Evolutionary conservation across 371 early-diverging fungal genomes (phyloP).

Genomic region (Neoconidiobolus thromboides): DNA sequence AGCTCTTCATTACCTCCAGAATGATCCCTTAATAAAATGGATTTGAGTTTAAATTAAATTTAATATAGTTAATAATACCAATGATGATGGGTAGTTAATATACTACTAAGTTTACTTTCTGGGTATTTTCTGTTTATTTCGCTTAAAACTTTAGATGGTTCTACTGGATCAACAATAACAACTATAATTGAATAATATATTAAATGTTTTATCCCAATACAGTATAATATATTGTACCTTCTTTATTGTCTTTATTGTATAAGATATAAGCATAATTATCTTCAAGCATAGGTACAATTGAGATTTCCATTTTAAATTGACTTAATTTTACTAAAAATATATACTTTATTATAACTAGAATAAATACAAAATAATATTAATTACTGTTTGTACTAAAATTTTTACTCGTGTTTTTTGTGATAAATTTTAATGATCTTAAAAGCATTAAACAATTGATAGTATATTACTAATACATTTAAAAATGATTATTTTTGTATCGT

Average conservation of each 20-base stretch:
- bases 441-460: too few relatives aligned
- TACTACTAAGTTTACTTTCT: conserved; percentile 13
- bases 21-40: conserved; percentile 31
- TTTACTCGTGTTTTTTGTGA: too few relatives aligned
- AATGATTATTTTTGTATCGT: too few relatives aligned
- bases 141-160: conserved; percentile 26
- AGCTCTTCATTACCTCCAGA: conserved; percentile 54
- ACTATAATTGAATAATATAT: conserved; percentile 7
- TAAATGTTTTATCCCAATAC: not conserved
- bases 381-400: too few relatives aligned
- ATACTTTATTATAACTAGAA: too few relatives aligned
- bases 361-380: too few relatives aligned
- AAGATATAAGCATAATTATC: conserved; percentile 73
- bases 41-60: not conserved
- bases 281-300: conserved; percentile 8
- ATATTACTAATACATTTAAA: too few relatives aligned
- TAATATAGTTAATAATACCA: conserved; percentile 11
- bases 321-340: too few relatives aligned
- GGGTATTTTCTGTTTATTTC: conserved; percentile 10
- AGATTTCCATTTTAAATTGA: too few relatives aligned
- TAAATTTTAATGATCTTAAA: too few relatives aligned
- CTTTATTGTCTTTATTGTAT: conserved; percentile 37
- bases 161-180: conserved; percentile 35
- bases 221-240: conserved; percentile 9
- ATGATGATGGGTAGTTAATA: conserved; percentile 64